Base-by-base conservation (phyloP, 1,284 basidiomycete genomes). In the Cryptococcus amylolentus region DNA sequence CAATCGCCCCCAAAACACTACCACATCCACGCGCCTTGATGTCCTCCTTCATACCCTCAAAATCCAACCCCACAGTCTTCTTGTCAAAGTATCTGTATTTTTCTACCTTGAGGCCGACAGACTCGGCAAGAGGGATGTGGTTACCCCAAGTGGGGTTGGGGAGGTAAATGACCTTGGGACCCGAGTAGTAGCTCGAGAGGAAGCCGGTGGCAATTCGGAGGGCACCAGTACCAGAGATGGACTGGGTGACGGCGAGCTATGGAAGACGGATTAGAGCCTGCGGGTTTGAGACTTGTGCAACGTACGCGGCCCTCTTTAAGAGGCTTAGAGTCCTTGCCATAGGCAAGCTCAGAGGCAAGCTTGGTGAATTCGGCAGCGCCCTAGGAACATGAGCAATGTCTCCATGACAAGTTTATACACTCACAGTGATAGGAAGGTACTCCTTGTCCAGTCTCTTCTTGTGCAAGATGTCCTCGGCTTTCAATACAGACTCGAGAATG, bases 111-210 rank as follows among this genome's bases (percentile, higher is more conserved):
- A 98, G 82, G 14, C 94, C 94, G 51, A 91, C 91, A 80, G 98
- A 92, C 62, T 86, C 77, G 70, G 86, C 82, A 86, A 92, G 70
- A 85, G 82, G 81, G 48, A 87, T 91, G 78, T 99, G 95, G 81
- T 98, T 98, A 43, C 95, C 95, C 96, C 96, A 99, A 8, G 94
- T 91, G 16, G 96, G 96, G 12, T 83, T 82, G 43, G 96, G 96
- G 53, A 98, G 83, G 81, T 97, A 98, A 77, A 99, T 91, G 52
- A 83, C 80, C 81, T 95, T 97, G 56, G 86, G 77, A 66, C 89
- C 82, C 27, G 92, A 91, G 78, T 93, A 97, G 80, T 91, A 90
- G 50, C 88, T 86, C 18, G 66, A 65, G 55, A 98, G 80, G 83
- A 99, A 98, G 50, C 89, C 90, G 69, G 89, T 94, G 57, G 91